Evolutionary conservation across 768 basidiomycete species (phyloP).

Genomic region (Mycena alexandri): DNA sequence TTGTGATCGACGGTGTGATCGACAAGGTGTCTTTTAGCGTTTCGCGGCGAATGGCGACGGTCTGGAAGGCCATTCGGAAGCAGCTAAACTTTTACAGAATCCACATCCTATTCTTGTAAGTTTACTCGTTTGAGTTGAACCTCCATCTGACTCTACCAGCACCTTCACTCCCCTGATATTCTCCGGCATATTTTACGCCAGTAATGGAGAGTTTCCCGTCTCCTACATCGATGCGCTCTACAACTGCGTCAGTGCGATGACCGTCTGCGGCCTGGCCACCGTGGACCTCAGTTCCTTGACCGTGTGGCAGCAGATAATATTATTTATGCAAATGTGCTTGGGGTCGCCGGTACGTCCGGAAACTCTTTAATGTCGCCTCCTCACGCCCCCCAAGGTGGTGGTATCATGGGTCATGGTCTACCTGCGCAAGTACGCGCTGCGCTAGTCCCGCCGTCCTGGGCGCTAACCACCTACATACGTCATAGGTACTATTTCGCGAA

Average conservation of each 20-base stretch:
- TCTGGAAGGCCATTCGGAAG: slow-evolving; percentile 51
- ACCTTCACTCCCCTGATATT: slow-evolving; percentile 84
- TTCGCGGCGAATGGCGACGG: slow-evolving; percentile 24
- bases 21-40: background rate
- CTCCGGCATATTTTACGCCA: slow-evolving; percentile 85
- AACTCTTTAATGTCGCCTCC: slow-evolving; percentile 14
- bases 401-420: slow-evolving; percentile 90
- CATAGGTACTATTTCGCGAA: slow-evolving; percentile 77
- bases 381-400: slow-evolving; percentile 62
- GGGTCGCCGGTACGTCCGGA: slow-evolving; percentile 75
- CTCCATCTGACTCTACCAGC: slow-evolving; percentile 52
- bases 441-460: background rate
- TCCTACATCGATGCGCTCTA: slow-evolving; percentile 84
- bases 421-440: slow-evolving; percentile 69
- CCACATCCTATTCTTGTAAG: slow-evolving; percentile 74
- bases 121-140: slow-evolving; percentile 26
- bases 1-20: background rate
- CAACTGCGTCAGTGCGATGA: slow-evolving; percentile 82
- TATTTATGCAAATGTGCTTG: slow-evolving; percentile 84
- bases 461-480: background rate
- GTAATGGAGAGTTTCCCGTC: slow-evolving; percentile 80
- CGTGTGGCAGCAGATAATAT: slow-evolving; percentile 73
- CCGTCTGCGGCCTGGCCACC: slow-evolving; percentile 81
- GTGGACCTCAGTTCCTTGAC: slow-evolving; percentile 79
- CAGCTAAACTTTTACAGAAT: slow-evolving; percentile 78